phyloP scores from a whole-genome alignment of 441 rosid genomes.

The Aleurites moluccanus region DNA sequence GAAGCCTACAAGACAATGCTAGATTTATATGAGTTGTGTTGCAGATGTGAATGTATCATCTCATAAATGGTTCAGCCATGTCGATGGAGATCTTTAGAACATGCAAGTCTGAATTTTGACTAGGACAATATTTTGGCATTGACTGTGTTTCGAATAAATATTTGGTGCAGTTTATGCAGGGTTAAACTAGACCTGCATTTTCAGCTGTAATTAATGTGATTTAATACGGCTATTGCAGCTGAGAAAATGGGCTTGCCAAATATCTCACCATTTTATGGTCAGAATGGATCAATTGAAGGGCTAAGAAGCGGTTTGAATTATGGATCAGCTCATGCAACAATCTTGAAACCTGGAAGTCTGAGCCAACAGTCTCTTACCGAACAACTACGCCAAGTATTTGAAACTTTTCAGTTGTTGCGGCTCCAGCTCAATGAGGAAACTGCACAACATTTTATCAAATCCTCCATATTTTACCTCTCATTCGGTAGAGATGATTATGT shows the following conservation, averaged over 20 bases:
- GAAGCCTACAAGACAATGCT: neutral
- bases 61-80: neutral
- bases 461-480: slow-evolving; percentile 61
- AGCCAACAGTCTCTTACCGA: slow-evolving; percentile 57
- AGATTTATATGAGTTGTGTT: neutral
- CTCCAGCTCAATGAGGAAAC: slow-evolving; percentile 40
- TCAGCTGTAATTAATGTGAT: neutral
- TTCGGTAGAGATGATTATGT: slow-evolving; percentile 66
- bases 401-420: slow-evolving; percentile 55
- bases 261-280: slow-evolving; percentile 45
- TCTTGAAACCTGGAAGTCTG: slow-evolving; percentile 39
- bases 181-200: neutral
- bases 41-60: slow-evolving; percentile 2
- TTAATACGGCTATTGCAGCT: slow-evolving; percentile 35
- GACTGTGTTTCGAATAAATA: neutral
- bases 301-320: slow-evolving; percentile 47
- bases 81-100: neutral
- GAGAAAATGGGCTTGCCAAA: slow-evolving; percentile 44
- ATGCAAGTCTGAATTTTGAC: neutral
- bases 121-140: neutral
- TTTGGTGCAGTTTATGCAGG: neutral
- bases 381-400: slow-evolving; percentile 60
- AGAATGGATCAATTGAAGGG: slow-evolving; percentile 45
- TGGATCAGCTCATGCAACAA: slow-evolving; percentile 58
- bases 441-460: slow-evolving; percentile 34